phyloP scores from a whole-genome alignment of 2,329 filamentous ascomycete genomes.

The Penicillium sumatraense region DNA sequence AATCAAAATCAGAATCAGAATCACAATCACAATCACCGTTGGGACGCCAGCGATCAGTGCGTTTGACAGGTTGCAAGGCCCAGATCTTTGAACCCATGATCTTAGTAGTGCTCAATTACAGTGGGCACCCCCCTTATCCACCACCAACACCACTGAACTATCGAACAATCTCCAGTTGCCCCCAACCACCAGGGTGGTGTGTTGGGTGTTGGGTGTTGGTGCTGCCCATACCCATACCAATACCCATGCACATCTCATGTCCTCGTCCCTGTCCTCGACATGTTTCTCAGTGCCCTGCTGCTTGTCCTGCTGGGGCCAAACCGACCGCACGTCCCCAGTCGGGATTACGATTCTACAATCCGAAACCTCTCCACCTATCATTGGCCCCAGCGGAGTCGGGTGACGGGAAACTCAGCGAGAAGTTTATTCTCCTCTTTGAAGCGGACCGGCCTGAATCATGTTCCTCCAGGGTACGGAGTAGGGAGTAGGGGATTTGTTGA shows the following conservation, averaged over 20 bases:
- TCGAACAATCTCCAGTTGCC: no score
- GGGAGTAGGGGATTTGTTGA: not conserved
- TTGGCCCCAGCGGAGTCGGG: slow-evolving; percentile 2
- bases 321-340: slow-evolving; percentile 10
- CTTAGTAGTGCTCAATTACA: not conserved
- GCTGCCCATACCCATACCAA: not conserved
- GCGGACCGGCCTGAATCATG: not conserved
- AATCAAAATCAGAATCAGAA: no score
- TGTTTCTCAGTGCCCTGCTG: not conserved
- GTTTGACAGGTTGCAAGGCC: not conserved
- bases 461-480: no score
- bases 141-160: no score
- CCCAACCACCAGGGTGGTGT: not conserved
- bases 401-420: slow-evolving; percentile 8
- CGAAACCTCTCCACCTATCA: slow-evolving; percentile 5
- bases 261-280: not conserved
- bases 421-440: not conserved
- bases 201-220: no score
- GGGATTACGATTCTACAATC: slow-evolving; percentile 6
- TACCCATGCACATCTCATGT: not conserved
- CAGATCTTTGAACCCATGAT: not conserved
- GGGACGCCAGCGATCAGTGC: not conserved
- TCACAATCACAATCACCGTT: not conserved
- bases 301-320: not conserved
- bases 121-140: not conserved